A percentile compares a stretch with the other conserved stretches of the same genome.
These are phyloP conservation scores for Volvox carteri DNA, from an alignment of 163 green algal genomes.

Conservation along the genomic window DNA sequence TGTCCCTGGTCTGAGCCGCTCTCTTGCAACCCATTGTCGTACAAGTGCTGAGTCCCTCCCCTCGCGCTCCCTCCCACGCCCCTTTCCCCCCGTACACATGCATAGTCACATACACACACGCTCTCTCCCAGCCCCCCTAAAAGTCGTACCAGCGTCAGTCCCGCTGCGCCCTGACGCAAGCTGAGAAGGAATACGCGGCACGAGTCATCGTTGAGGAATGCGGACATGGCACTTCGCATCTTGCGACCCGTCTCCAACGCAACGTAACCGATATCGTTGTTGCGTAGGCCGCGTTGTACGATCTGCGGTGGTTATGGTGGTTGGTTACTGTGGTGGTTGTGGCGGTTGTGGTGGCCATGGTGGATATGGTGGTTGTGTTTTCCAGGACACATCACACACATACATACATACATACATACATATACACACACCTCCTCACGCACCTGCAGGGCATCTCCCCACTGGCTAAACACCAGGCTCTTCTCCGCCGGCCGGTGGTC, in stretches of 20 bases:
- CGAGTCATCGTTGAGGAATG: slow-evolving; percentile 52
- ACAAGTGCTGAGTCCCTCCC: too few relatives aligned
- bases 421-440: neutral
- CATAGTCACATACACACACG: neutral
- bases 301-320: slow-evolving; percentile 11
- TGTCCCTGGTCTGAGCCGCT: too few relatives aligned
- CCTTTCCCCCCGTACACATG: neutral
- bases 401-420: too few relatives aligned
- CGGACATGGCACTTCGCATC: slow-evolving; percentile 10
- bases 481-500: slow-evolving; percentile 73
- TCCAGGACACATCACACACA: too few relatives aligned
- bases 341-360: neutral
- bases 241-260: slow-evolving; percentile 22
- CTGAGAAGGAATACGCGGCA: slow-evolving; percentile 61
- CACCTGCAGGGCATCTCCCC: slow-evolving; percentile 71
- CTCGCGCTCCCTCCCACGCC: too few relatives aligned
- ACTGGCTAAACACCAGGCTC: slow-evolving; percentile 78
- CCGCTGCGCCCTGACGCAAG: slow-evolving; percentile 66
- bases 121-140: too few relatives aligned
- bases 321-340: neutral
- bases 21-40: neutral
- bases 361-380: too few relatives aligned
- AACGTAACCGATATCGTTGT: slow-evolving; percentile 60
- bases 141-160: slow-evolving; percentile 78
- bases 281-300: slow-evolving; percentile 55